phyloP scores from a whole-genome alignment of 2,329 filamentous ascomycete species.

The Hymenoscyphus albidus region DNA sequence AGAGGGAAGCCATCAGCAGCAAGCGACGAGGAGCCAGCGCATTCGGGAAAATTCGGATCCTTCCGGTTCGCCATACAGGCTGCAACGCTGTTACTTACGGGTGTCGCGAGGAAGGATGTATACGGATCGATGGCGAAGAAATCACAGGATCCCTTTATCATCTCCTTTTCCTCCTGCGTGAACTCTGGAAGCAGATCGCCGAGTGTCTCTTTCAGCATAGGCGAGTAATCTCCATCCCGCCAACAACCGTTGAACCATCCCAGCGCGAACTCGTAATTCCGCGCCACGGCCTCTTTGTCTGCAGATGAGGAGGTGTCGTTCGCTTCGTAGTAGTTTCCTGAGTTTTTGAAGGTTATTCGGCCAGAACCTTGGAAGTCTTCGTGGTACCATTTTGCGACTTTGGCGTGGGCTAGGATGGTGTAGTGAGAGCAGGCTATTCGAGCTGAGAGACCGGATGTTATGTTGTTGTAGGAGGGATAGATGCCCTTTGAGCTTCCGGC shows the following conservation, averaged over 20 bases:
- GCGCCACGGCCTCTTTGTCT: constrained; percentile 30
- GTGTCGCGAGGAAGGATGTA: constrained; percentile 40
- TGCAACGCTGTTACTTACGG: constrained; percentile 36
- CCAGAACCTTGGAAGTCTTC: constrained; percentile 49
- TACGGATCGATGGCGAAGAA: constrained; percentile 57
- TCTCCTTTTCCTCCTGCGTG: constrained; percentile 44
- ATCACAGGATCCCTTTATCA: constrained; percentile 50
- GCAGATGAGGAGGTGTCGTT: constrained; percentile 34
- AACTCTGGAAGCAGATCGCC: constrained; percentile 43
- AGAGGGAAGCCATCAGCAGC: constrained; percentile 42
- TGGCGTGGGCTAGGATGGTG: constrained; percentile 47
- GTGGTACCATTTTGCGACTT: constrained; percentile 51
- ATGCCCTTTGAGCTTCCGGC: constrained; percentile 38
- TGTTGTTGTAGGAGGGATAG: constrained; percentile 43
- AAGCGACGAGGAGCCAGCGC: constrained; percentile 33
- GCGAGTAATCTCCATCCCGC: constrained; percentile 47
- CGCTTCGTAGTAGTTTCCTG: constrained; percentile 45
- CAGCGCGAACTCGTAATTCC: constrained; percentile 43
- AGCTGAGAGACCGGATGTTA: constrained; percentile 39
- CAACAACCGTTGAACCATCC: constrained; percentile 46
- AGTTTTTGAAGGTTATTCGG: constrained; percentile 46
- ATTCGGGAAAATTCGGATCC: constrained; percentile 21
- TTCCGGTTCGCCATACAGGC: constrained; percentile 36
- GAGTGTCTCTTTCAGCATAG: constrained; percentile 43
- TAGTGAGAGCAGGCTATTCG: constrained; percentile 44